Evolutionary conservation across 306 rosid genomes (phyloP), one percentile per base, ranked within the genome.

Genomic region (Malus asiatica): DNA sequence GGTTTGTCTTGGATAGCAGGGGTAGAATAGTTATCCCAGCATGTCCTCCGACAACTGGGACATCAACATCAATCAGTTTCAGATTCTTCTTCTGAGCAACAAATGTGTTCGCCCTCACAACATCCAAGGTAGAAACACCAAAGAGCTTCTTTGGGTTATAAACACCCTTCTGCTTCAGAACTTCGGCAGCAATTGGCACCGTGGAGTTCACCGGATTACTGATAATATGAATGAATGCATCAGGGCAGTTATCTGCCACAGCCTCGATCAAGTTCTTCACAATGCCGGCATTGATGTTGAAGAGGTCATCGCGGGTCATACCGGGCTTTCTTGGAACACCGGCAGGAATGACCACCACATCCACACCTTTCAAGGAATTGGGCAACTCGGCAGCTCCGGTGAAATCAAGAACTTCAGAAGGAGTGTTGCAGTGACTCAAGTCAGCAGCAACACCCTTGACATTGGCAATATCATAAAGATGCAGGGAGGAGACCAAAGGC

Each of bases 371-470:
- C 91, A 95, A 86, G 71, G 86, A 81, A 45, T 77, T 82, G 13
- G 62, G 86, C 63, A 95, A 76, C 87, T 95, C 97, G 71, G 95
- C 64, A 40, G 89, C 80, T 70, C 99, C 99, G 0, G 99, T 90
- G 87, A 95, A 95, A 84, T 86, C 97, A 76, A n/a, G 72, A 74
- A 95, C 91, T 44, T 89, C 84, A 0, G 99, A 89, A 60, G 97
- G 99, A 20, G 99, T 95, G 85, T 95, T 95, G 86, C 99, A 95
- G 66, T 95, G 99, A 75, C 99, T 92, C 76, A 95, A 81, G 82
- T 95, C 99, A 80, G 97, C 97, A 46, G 99, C 93, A 61, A 95
- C 99, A 12, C 99, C 99, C 84, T 95, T 95, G 77, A 95, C 99
- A 81, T 95, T 90, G 0, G 96, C 97, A 60, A 95, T 81, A 89